Evolutionary conservation across 306 rosid species (phyloP).

Genomic region (Dryas octopetala): DNA sequence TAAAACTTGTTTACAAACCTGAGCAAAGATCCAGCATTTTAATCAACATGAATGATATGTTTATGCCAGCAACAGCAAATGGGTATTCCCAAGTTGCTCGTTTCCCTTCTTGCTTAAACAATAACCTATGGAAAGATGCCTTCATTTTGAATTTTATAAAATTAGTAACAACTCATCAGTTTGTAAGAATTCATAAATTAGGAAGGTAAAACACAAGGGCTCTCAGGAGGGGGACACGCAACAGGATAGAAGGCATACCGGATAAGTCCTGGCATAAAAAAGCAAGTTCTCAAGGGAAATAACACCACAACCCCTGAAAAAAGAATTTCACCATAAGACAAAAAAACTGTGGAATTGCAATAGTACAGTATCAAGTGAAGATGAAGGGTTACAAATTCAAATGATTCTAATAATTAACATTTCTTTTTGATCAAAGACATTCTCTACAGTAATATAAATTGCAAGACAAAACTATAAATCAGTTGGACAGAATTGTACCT

Average conservation of each 20-base stretch:
- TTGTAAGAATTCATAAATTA: slow-evolving; percentile 16
- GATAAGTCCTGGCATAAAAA: slow-evolving; percentile 73
- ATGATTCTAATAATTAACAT: not conserved
- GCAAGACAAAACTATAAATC: not conserved
- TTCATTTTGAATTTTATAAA: slow-evolving; percentile 67
- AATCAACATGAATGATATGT: slow-evolving; percentile 82
- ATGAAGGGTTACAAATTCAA: not conserved
- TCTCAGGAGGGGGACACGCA: not conserved
- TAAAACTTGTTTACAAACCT: slow-evolving; percentile 43
- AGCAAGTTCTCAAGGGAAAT: slow-evolving; percentile 92
- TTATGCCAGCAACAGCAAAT: slow-evolving; percentile 94
- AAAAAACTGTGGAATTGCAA: slow-evolving; percentile 29
- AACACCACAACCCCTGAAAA: slow-evolving; percentile 84
- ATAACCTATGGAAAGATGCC: slow-evolving; percentile 90
- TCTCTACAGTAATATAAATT: not conserved
- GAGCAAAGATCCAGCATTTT: slow-evolving; percentile 81
- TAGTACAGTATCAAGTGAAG: slow-evolving; percentile 7
- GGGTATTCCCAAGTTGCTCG: slow-evolving; percentile 98
- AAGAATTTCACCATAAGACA: slow-evolving; percentile 50
- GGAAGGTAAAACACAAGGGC: slow-evolving; percentile 26
- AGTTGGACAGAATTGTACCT: slow-evolving; percentile 43
- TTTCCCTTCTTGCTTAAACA: slow-evolving; percentile 73
- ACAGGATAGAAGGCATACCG: slow-evolving; percentile 54
- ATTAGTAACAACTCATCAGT: slow-evolving; percentile 58
- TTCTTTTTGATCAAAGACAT: not conserved